Percentiles rank a stretch among this genome's conserved stretches.
phyloP scores from a whole-genome alignment of 2,329 filamentous ascomycete genomes.

The Monilinia aucupariae region DNA sequence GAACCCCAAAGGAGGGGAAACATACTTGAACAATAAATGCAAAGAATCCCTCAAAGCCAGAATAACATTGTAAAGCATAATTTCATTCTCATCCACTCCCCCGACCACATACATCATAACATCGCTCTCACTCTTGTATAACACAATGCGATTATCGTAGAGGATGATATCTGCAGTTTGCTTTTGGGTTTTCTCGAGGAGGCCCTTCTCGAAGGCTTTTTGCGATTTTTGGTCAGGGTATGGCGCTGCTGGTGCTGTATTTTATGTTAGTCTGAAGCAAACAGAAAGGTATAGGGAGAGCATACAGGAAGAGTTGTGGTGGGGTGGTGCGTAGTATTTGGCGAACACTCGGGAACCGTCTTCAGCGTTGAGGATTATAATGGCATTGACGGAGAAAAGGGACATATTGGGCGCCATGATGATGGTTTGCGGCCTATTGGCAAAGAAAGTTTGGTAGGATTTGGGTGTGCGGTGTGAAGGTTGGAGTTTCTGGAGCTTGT shows the following conservation, averaged over 20 bases:
- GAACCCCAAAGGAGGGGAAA: constrained; percentile 6
- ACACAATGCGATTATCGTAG: constrained; percentile 91
- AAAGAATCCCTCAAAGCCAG: constrained; percentile 85
- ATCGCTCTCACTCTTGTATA: constrained; percentile 97
- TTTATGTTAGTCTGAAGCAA: constrained; percentile 25
- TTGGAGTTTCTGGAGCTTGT: not conserved
- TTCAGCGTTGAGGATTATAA: constrained; percentile 75
- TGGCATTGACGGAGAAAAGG: constrained; percentile 69
- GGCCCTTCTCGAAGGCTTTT: constrained; percentile 92
- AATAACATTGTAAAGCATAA: constrained; percentile 90
- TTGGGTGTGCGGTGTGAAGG: not conserved
- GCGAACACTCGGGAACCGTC: constrained; percentile 88
- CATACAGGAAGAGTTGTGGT: constrained; percentile 40
- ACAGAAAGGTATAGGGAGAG: constrained; percentile 45
- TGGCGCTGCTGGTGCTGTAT: constrained; percentile 51
- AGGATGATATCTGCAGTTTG: constrained; percentile 93
- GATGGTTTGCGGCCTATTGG: constrained; percentile 21
- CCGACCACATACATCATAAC: constrained; percentile 96
- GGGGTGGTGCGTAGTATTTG: constrained; percentile 81
- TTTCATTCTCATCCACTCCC: constrained; percentile 89
- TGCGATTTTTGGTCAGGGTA: constrained; percentile 90
- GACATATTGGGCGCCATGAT: constrained; percentile 70
- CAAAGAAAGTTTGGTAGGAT: not conserved
- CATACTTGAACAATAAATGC: constrained; percentile 86
- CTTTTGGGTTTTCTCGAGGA: constrained; percentile 93